These are phyloP conservation scores for Irpex lacteus DNA, from an alignment of 1,284 basidiomycete species.

Conservation along the genomic window DNA sequence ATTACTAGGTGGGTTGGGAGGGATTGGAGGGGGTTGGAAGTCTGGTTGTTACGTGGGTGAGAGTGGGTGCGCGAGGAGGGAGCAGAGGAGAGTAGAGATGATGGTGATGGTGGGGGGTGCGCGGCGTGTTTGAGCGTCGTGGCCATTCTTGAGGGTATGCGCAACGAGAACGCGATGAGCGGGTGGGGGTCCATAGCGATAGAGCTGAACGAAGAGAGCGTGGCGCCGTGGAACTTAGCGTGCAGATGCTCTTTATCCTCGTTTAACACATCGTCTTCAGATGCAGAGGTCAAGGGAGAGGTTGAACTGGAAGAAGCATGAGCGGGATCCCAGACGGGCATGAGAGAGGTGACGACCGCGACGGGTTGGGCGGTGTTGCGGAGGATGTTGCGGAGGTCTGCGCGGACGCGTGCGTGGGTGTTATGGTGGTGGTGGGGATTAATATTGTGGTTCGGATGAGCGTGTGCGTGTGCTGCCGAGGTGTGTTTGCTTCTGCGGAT, in stretches of 20 bases:
- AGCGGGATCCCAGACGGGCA: constrained; percentile 21
- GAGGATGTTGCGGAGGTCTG: constrained; percentile 32
- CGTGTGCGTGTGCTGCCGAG: not conserved
- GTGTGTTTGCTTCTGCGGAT: not conserved
- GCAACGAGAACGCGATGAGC: constrained; percentile 83
- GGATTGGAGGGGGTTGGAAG: not conserved
- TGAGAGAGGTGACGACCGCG: constrained; percentile 37
- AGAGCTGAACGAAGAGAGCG: constrained; percentile 90
- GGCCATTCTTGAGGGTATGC: constrained; percentile 87
- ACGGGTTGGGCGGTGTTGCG: constrained; percentile 42
- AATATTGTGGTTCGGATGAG: no score
- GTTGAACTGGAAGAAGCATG: not conserved
- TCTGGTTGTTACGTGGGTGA: not conserved
- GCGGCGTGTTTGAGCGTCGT: constrained; percentile 43
- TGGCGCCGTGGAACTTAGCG: constrained; percentile 75
- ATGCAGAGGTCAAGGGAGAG: not conserved
- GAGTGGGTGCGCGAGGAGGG: not conserved
- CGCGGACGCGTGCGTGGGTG: not conserved
- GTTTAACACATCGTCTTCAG: not conserved
- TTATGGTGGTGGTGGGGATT: no score
- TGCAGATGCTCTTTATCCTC: not conserved
- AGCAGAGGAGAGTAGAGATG: not conserved
- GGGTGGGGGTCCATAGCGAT: constrained; percentile 86
- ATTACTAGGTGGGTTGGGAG: constrained; percentile 53
- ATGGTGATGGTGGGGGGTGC: constrained; percentile 18